Conservation (phyloP, 495 filamentous ascomycete species). For the Penicillium desertorum region DNA sequence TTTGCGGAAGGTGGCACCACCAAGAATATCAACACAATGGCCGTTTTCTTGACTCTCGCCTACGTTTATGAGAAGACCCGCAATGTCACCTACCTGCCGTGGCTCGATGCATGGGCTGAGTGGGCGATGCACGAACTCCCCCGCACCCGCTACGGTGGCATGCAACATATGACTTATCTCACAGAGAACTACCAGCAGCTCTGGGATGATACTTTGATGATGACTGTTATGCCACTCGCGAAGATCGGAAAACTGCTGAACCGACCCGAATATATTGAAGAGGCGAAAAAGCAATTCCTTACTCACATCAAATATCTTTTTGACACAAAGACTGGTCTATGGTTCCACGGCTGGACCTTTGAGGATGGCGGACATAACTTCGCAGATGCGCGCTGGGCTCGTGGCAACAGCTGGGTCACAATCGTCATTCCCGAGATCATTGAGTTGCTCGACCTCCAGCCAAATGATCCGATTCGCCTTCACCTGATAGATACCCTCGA, state of each 20-base stretch:
- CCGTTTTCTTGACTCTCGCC: constrained; percentile 67
- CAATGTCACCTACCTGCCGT: constrained; percentile 61
- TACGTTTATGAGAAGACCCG: constrained; percentile 67
- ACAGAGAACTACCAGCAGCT: constrained; percentile 65
- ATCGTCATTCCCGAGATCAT: constrained; percentile 74
- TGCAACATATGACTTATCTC: constrained; percentile 66
- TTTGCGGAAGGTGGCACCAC: constrained; percentile 68
- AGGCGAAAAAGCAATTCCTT: constrained; percentile 71
- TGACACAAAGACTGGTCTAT: constrained; percentile 64
- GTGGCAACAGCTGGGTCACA: constrained; percentile 68
- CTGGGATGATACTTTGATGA: constrained; percentile 82
- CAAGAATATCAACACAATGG: constrained; percentile 83
- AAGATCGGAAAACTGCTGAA: constrained; percentile 69
- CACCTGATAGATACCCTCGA: constrained; percentile 61
- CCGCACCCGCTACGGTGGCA: constrained; percentile 66
- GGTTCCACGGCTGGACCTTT: constrained; percentile 75
- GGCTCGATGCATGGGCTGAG: constrained; percentile 72
- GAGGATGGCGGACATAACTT: constrained; percentile 67
- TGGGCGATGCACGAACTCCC: constrained; percentile 73
- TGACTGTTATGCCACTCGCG: constrained; percentile 73
- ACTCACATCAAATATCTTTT: constrained; percentile 71
- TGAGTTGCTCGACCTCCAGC: constrained; percentile 59
- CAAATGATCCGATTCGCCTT: constrained; percentile 56
- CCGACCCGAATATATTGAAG: constrained; percentile 64
- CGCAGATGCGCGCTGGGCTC: constrained; percentile 65